Evolutionary conservation across 169 alveolate genomes (phyloP).

Genomic region (Amoebophrya sp.): DNA sequence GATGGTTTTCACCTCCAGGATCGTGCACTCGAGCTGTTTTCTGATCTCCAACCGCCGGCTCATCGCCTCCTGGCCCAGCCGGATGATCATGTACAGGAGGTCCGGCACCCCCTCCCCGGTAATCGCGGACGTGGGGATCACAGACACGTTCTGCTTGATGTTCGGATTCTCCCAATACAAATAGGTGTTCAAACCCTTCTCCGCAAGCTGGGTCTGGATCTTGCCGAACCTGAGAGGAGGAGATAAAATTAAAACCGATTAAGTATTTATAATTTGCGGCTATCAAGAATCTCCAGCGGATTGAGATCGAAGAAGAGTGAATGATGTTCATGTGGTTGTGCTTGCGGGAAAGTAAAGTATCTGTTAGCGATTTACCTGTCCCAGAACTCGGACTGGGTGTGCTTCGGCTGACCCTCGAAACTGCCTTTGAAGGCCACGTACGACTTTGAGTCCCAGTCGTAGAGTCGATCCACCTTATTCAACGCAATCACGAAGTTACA

Average conservation of each 20-base stretch:
- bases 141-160: slow-evolving; percentile 76
- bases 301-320: no score
- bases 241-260: no score
- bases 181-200: slow-evolving; percentile 85
- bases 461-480: slow-evolving; percentile 92
- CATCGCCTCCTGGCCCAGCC: slow-evolving; percentile 74
- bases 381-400: background rate
- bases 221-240: background rate
- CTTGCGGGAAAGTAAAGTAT: no score
- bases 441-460: slow-evolving; percentile 73
- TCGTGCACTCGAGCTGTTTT: slow-evolving; percentile 80
- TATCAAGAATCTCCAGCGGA: no score
- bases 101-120: slow-evolving; percentile 99
- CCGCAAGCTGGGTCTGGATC: slow-evolving; percentile 63
- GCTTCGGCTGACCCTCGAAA: background rate
- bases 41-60: slow-evolving; percentile 50
- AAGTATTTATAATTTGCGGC: no score
- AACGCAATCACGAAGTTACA: slow-evolving; percentile 97
- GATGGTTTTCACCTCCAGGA: slow-evolving; percentile 85
- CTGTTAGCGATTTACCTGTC: background rate
- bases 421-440: background rate
- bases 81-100: slow-evolving; percentile 70
- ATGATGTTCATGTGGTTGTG: no score
- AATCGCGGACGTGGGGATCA: slow-evolving; percentile 97
- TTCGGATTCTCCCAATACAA: slow-evolving; percentile 90